Evolutionary conservation across 306 rosid genomes (phyloP).

Genomic region (Cucumis sativus): Cucumber_9930_V3 NC_026656.2:13183001-13183500

Average conservation of each 20-base stretch:
- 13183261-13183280: background rate
- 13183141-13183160: slow-evolving; percentile 88
- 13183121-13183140: slow-evolving; percentile 59
- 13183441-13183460: background rate
- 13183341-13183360: background rate
- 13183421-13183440: background rate
- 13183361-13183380: background rate
- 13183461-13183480: background rate
- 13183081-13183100: slow-evolving; percentile 51
- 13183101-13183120: slow-evolving; percentile 68
- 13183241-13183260: background rate
- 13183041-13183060: background rate
- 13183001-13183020: background rate
- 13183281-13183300: slow-evolving; percentile 3
- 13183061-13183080: background rate
- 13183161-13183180: background rate
- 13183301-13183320: background rate
- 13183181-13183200: background rate
- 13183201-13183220: background rate
- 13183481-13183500: background rate
- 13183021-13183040: background rate
- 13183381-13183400: background rate
- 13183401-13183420: background rate
- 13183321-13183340: background rate
- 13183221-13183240: background rate